A percentile compares a stretch with the other conserved stretches of the same genome.
Evolutionary conservation across 495 filamentous ascomycete genomes (phyloP).

Genomic region (Talaromyces adpressus): DNA sequence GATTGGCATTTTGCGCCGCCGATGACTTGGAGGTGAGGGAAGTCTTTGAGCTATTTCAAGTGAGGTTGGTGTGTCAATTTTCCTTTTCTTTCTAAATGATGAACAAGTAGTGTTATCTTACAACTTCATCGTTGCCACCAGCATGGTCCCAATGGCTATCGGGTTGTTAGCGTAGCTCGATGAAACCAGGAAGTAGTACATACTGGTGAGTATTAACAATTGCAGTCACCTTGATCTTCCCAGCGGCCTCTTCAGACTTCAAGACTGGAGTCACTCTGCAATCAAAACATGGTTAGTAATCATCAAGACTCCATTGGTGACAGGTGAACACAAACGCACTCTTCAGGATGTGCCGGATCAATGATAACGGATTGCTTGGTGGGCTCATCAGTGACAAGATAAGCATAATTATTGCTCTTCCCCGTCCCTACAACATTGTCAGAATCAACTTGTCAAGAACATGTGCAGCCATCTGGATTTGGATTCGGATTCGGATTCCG

Average conservation of each 20-base stretch:
- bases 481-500: not conserved
- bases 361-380: slow-evolving; percentile 91
- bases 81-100: not conserved
- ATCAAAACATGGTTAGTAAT: not conserved
- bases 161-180: not conserved
- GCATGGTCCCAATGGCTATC: slow-evolving; percentile 89
- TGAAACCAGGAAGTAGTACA: slow-evolving; percentile 17
- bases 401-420: slow-evolving; percentile 90
- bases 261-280: slow-evolving; percentile 74
- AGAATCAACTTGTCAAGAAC: not conserved
- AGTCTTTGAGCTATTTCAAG: slow-evolving; percentile 54
- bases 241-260: slow-evolving; percentile 59
- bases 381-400: slow-evolving; percentile 86
- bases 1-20: slow-evolving; percentile 81
- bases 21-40: slow-evolving; percentile 62
- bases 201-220: slow-evolving; percentile 98
- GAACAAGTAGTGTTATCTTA: slow-evolving; percentile 24
- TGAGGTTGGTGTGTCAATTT: not conserved
- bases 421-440: slow-evolving; percentile 65
- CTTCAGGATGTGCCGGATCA: slow-evolving; percentile 85
- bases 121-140: slow-evolving; percentile 80
- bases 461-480: not conserved
- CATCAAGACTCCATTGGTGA: not conserved
- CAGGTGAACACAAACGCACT: slow-evolving; percentile 50
- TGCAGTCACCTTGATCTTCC: slow-evolving; percentile 72